Percentiles rank a stretch among this genome's conserved stretches.
These are phyloP conservation scores for Inga oerstediana DNA, from an alignment of 306 rosid genomes.

Conservation along the genomic window DNA sequence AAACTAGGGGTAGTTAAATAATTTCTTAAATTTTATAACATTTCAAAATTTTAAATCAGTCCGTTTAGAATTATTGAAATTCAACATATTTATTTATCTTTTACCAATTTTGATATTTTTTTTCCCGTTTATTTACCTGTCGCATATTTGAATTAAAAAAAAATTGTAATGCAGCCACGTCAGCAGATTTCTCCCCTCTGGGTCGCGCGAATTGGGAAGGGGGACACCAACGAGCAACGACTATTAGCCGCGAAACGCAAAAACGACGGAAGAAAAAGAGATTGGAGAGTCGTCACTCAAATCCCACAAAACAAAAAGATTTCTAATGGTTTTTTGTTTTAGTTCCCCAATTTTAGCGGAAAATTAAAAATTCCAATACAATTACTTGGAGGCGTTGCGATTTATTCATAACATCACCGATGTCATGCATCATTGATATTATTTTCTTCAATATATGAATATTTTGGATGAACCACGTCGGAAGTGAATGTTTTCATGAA, in stretches of 20 bases:
- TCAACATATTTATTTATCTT: too few species aligned
- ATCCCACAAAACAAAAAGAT: background rate
- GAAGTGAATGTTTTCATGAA: conserved; percentile 8
- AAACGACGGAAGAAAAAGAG: conserved; percentile 3
- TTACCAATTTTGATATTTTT: too few species aligned
- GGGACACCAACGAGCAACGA: conserved; percentile 3
- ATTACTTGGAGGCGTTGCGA: background rate
- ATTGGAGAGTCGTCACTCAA: conserved; percentile 22
- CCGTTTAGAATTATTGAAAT: too few species aligned
- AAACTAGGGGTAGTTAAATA: too few species aligned
- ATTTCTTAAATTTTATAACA: too few species aligned
- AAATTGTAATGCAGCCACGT: conserved; percentile 36
- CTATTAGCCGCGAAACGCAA: background rate
- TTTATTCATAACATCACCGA: background rate
- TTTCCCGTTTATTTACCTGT: too few species aligned
- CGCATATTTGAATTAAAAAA: too few species aligned
- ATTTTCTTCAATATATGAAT: background rate
- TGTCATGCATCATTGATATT: background rate
- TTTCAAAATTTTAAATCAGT: too few species aligned
- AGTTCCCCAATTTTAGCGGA: background rate
- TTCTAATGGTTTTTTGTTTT: background rate
- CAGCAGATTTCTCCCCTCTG: conserved; percentile 28
- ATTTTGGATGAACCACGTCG: background rate
- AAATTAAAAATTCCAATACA: background rate
- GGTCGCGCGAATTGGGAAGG: conserved; percentile 25